Evolutionary conservation across 2,329 filamentous ascomycete genomes (phyloP).

Genomic region (Trichoderma koningii): DNA sequence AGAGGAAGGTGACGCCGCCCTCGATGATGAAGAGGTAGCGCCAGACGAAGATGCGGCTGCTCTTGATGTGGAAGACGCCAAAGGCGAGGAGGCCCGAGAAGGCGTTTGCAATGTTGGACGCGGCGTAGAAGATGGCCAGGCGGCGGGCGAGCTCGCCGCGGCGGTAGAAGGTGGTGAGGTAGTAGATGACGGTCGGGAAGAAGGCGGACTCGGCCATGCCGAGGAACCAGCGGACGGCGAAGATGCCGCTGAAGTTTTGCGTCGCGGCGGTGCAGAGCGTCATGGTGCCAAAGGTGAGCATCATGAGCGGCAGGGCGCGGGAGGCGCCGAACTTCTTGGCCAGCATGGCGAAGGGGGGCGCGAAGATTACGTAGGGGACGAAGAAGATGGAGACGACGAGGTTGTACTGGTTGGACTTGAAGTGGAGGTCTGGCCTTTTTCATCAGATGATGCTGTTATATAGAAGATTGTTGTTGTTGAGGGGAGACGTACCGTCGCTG

Average conservation of each 20-base stretch:
- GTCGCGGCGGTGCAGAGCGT: conserved; percentile 61
- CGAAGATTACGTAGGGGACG: conserved; percentile 72
- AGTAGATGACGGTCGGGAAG: conserved; percentile 57
- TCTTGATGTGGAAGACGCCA: conserved; percentile 51
- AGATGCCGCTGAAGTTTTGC: conserved; percentile 51
- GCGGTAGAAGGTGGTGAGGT: conserved; percentile 54
- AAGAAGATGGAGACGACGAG: conserved; percentile 73
- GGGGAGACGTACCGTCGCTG: conserved; percentile 36
- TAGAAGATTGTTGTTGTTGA: no score
- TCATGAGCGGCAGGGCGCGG: conserved; percentile 67
- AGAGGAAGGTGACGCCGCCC: conserved; percentile 59
- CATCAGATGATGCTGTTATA: no score
- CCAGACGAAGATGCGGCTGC: conserved; percentile 45
- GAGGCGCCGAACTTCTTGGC: conserved; percentile 72
- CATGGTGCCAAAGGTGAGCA: conserved; percentile 70
- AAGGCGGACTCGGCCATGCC: conserved; percentile 60
- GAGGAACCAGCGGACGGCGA: conserved; percentile 53
- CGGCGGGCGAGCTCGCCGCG: conserved; percentile 49
- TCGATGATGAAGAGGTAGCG: conserved; percentile 58
- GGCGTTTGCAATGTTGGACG: conserved; percentile 70
- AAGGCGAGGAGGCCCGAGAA: conserved; percentile 52
- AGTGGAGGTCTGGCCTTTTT: conserved; percentile 44
- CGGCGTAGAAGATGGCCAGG: conserved; percentile 71
- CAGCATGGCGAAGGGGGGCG: conserved; percentile 59
- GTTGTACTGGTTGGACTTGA: conserved; percentile 68